Base-by-base conservation (phyloP, 805 yeast genomes). In the Kodamaea neixiangensis region DNA sequence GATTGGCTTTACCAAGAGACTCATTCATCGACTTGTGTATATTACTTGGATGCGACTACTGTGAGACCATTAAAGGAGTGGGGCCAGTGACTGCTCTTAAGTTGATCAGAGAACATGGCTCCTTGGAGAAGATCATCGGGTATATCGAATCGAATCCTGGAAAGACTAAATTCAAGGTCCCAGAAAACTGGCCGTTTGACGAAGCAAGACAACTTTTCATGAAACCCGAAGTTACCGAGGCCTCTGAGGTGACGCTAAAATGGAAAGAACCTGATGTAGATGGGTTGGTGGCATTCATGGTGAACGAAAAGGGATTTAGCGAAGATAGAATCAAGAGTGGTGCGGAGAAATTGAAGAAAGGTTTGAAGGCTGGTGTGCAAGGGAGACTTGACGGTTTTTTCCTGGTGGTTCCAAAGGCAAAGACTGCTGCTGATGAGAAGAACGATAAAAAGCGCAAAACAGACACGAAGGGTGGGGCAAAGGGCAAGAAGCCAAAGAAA, bases 71-170 rank as follows among this genome's bases (percentile, higher is more conserved):
- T 52, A 83, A 83, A 60, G 99, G 99, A 19, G 86, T 94, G 54
- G 99, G 99, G 7, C 98, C 98, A 0, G 94, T 88, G 1, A 93
- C 97, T 1, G 99, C 97, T 0, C 76, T 80, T 55, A 93, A 94
- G 63, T 76, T 94, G 54, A 89, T 94, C 54, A 86, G 85, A 63
- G 97, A 93, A 62, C 91, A 89, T 66, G 85, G 87, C 1, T 77
- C 87, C 0, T 76, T 94, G 44, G 98, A 93, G 54, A 85, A 85
- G 35, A 83, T 94, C 39, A 80, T 93, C 38, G 83, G 82, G 58
- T 74, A 69, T 52, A 80, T 91, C 33, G 77, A 82, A 46, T 77
- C 75, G 18, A 78, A 78, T 54, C 79, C 81, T 1, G 74, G 66
- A 4, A 78, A 78, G 51, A 71, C 81, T 3, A 93, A 91, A 64